Conservation (phyloP, 2,329 filamentous ascomycete genomes). For the Venturiaceae sp. region DNA sequence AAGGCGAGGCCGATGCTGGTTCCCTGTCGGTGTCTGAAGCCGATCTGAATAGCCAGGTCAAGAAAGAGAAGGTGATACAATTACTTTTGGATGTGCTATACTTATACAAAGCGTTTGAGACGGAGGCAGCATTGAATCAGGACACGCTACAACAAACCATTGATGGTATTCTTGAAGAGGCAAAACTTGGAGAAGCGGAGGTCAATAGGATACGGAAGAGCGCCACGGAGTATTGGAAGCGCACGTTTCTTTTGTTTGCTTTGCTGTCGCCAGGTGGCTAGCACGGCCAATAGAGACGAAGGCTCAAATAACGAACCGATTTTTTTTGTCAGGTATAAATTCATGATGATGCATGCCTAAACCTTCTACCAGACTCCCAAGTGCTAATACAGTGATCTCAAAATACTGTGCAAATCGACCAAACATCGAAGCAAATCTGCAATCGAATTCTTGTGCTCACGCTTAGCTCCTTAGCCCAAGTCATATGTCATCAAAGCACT, state of each 20-base stretch:
- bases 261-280: constrained; percentile 41
- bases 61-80: constrained; percentile 24
- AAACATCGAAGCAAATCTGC: no score
- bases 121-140: not conserved
- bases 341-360: no score
- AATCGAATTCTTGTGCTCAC: not conserved
- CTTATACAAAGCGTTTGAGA: constrained; percentile 23
- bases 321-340: no score
- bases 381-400: no score
- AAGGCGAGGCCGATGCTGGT: constrained; percentile 2
- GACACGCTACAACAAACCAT: not conserved
- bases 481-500: no score
- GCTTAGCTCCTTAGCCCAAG: not conserved
- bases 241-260: constrained; percentile 73
- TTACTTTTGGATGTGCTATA: constrained; percentile 34
- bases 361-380: no score
- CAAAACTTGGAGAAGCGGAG: constrained; percentile 31
- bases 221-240: constrained; percentile 71
- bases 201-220: constrained; percentile 46
- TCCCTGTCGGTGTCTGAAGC: not conserved
- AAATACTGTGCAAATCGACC: no score
- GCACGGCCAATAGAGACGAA: not conserved
- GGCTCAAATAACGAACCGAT: no score
- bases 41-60: constrained; percentile 1
- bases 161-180: not conserved